These are phyloP conservation scores for Rhizophora apiculata DNA, from an alignment of 345 rosid species.

Conservation along the genomic window DNA sequence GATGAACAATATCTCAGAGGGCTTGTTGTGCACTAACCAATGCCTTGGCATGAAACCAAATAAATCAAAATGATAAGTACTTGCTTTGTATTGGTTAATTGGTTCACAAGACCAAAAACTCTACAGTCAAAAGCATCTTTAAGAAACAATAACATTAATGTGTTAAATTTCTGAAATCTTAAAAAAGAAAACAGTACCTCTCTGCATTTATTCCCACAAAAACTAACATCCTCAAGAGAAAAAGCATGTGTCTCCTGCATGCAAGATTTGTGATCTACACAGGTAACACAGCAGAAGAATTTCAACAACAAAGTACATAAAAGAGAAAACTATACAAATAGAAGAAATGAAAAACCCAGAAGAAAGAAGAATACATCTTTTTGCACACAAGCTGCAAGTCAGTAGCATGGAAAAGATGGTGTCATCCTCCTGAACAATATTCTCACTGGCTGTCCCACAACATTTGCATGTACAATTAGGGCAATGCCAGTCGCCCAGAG, in stretches of 20 bases:
- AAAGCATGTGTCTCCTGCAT: slow-evolving; percentile 35
- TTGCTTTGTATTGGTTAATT: too few species aligned
- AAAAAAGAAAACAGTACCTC: slow-evolving; percentile 21
- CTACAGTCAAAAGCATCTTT: too few species aligned
- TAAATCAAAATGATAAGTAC: too few species aligned
- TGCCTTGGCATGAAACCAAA: too few species aligned
- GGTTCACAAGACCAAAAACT: too few species aligned
- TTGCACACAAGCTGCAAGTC: slow-evolving; percentile 27
- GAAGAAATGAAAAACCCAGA: slow-evolving; percentile 12
- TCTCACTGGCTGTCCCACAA: slow-evolving; percentile 27
- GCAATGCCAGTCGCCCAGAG: slow-evolving; percentile 35
- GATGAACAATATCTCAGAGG: not conserved
- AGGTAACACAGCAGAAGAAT: slow-evolving; percentile 3
- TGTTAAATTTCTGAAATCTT: not conserved
- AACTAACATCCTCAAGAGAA: slow-evolving; percentile 34
- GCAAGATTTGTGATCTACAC: slow-evolving; percentile 30
- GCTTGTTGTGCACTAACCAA: too few species aligned
- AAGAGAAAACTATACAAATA: slow-evolving; percentile 6
- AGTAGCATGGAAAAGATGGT: slow-evolving; percentile 12
- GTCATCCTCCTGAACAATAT: slow-evolving; percentile 34
- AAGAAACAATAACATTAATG: not conserved
- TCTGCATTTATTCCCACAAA: slow-evolving; percentile 29
- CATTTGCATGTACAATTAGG: slow-evolving; percentile 34
- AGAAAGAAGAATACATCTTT: slow-evolving; percentile 26
- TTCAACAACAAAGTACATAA: not conserved